Percentiles rank a stretch among this genome's conserved stretches.
Evolutionary conservation across 257 asterid genomes (phyloP).

Genomic region (Nicotiana undulata): DNA sequence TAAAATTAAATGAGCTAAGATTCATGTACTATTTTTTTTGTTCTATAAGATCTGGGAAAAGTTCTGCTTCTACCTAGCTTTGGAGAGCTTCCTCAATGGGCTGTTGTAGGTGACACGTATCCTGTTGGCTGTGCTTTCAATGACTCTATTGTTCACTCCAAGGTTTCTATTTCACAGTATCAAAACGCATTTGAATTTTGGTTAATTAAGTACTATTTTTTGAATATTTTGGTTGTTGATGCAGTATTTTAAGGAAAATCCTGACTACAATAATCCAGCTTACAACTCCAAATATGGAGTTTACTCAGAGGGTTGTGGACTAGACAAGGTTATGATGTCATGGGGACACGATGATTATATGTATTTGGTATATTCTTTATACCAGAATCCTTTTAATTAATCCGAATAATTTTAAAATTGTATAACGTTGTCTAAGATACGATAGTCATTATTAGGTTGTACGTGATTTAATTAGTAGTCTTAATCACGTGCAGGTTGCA

Average conservation of each 20-base stretch:
- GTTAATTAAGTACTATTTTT: background rate
- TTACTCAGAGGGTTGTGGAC: slow-evolving; percentile 69
- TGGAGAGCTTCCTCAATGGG: slow-evolving; percentile 94
- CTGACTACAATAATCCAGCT: slow-evolving; percentile 41
- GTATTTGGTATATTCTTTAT: slow-evolving; percentile 48
- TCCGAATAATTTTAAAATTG: background rate
- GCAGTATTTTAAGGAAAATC: slow-evolving; percentile 66
- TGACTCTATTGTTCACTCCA: slow-evolving; percentile 65
- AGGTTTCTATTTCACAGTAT: slow-evolving; percentile 26
- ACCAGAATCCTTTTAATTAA: background rate
- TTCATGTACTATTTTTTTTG: background rate
- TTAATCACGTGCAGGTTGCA: slow-evolving; percentile 47
- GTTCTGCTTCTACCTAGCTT: slow-evolving; percentile 70
- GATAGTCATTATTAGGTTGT: background rate
- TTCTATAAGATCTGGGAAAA: slow-evolving; percentile 65
- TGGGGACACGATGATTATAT: slow-evolving; percentile 97
- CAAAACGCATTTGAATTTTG: background rate
- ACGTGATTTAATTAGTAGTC: background rate
- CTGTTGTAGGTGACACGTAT: slow-evolving; percentile 87
- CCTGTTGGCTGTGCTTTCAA: slow-evolving; percentile 91
- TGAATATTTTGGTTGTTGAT: background rate
- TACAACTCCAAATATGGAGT: slow-evolving; percentile 58
- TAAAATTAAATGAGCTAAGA: background rate
- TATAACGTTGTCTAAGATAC: background rate
- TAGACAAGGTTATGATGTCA: slow-evolving; percentile 71